These are phyloP conservation scores for Neurospora sp. DNA, from an alignment of 495 filamentous ascomycete species.

Conservation along the genomic window DNA sequence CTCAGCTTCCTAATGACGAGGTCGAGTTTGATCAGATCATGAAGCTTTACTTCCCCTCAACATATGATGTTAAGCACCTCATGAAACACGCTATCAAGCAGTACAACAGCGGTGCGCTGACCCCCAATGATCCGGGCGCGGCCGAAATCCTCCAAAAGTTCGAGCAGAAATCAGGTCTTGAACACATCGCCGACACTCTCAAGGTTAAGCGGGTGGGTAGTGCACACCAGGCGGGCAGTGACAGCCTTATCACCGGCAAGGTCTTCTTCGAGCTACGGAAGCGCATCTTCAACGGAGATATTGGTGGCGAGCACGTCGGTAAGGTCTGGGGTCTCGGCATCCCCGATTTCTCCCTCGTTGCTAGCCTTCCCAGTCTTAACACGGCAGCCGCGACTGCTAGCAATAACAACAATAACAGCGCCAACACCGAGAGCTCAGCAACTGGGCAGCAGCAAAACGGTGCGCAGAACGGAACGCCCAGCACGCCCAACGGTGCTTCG, in stretches of 20 bases:
- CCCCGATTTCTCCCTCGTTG: conserved; percentile 43
- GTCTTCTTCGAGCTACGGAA: conserved; percentile 86
- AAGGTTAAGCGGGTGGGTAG: conserved; percentile 76
- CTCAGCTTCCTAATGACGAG: conserved; percentile 76
- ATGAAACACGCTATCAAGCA: conserved; percentile 61
- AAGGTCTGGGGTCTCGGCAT: conserved; percentile 77
- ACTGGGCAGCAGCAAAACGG: conserved; percentile 27
- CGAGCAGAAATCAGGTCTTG: conserved; percentile 77
- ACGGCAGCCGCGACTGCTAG: background rate
- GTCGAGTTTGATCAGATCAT: conserved; percentile 75
- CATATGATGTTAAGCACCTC: conserved; percentile 95
- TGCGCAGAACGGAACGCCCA: conserved; percentile 50
- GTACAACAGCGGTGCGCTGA: conserved; percentile 57
- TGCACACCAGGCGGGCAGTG: conserved; percentile 84
- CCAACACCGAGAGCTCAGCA: conserved; percentile 8
- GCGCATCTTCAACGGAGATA: conserved; percentile 73
- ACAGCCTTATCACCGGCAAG: conserved; percentile 84
- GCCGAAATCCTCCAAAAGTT: conserved; percentile 65
- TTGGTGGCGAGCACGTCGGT: conserved; percentile 64
- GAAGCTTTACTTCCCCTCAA: conserved; percentile 79
- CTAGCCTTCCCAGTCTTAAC: conserved; percentile 31
- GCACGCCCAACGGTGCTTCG: conserved; percentile 56
- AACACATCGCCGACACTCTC: conserved; percentile 87
- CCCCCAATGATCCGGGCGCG: conserved; percentile 51
- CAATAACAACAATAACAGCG: background rate